These are phyloP conservation scores for Russula griseocarnosa DNA, from an alignment of 768 basidiomycete genomes.

Conservation along the genomic window DNA sequence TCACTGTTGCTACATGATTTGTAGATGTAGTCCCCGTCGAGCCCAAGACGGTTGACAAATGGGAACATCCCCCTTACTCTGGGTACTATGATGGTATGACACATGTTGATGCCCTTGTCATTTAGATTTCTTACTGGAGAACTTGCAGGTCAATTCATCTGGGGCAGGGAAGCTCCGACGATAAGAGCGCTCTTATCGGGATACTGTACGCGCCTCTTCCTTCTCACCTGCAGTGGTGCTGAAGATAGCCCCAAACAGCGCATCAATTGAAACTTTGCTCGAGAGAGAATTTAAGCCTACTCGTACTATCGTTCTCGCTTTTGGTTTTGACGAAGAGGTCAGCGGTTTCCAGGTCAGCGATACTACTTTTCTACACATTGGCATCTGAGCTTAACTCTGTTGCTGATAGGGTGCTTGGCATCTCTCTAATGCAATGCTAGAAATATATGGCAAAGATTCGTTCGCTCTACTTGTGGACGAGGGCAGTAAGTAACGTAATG, in stretches of 20 bases:
- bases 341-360: constrained; percentile 28
- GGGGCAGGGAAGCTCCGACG: constrained; percentile 39
- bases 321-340: constrained; percentile 45
- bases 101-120: background rate
- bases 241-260: constrained; percentile 24
- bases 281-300: constrained; percentile 39
- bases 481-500: constrained; percentile 50
- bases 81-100: constrained; percentile 53
- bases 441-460: constrained; percentile 63
- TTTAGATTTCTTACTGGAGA: background rate
- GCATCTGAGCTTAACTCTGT: background rate
- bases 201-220: constrained; percentile 31
- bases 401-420: constrained; percentile 49
- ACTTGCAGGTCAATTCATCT: constrained; percentile 31
- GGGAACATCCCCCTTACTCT: constrained; percentile 62
- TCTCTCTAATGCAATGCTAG: constrained; percentile 47
- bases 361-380: background rate
- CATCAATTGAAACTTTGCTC: constrained; percentile 41
- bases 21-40: constrained; percentile 69
- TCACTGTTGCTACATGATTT: background rate
- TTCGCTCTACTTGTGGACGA: constrained; percentile 85
- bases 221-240: background rate
- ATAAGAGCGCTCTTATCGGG: constrained; percentile 37
- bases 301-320: constrained; percentile 33
- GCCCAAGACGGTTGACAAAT: constrained; percentile 49